Percentiles rank a stretch among this genome's conserved stretches.
Conservation (phyloP, 2,329 filamentous ascomycete genomes). For the Aureobasidium sp. region DNA sequence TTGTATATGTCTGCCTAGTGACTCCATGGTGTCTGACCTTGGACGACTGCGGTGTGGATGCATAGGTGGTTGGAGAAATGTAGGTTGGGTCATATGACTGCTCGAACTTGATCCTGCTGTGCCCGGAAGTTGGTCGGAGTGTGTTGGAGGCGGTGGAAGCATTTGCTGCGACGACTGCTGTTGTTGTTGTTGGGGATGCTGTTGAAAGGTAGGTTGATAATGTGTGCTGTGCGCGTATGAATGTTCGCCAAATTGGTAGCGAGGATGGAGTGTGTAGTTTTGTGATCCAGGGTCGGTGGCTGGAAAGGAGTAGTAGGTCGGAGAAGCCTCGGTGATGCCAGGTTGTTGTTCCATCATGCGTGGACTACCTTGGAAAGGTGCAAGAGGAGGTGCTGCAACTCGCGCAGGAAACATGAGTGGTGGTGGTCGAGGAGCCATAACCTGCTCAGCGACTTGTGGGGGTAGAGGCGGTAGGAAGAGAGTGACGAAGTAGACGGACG, state of each 20-base stretch:
- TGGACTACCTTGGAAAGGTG: constrained; percentile 4
- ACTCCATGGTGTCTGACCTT: constrained; percentile 18
- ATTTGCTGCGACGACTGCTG: constrained; percentile 7
- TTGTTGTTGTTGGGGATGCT: constrained; percentile 7
- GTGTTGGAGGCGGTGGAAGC: constrained; percentile 1
- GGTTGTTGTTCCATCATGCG: constrained; percentile 2
- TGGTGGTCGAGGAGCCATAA: neutral
- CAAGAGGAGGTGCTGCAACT: neutral
- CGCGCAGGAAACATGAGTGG: neutral
- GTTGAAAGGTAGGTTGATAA: constrained; percentile 12
- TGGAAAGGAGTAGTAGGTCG: neutral
- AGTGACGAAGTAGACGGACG: constrained; percentile 38
- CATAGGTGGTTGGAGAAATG: constrained; percentile 13
- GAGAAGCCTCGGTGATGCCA: constrained; percentile 16
- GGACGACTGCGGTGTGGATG: constrained; percentile 16
- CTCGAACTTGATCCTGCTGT: constrained; percentile 11
- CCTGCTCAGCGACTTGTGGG: constrained; percentile 16
- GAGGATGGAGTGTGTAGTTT: neutral
- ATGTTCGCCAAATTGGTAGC: constrained; percentile 11
- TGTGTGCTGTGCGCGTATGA: neutral
- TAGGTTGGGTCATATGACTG: constrained; percentile 4
- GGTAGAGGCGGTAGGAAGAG: constrained; percentile 29
- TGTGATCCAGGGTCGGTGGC: neutral
- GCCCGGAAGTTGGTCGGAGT: constrained; percentile 9
- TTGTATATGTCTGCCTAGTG: constrained; percentile 1